Evolutionary conservation across 495 filamentous ascomycete species (phyloP).

Genomic region (Penicillium chermesinum): DNA sequence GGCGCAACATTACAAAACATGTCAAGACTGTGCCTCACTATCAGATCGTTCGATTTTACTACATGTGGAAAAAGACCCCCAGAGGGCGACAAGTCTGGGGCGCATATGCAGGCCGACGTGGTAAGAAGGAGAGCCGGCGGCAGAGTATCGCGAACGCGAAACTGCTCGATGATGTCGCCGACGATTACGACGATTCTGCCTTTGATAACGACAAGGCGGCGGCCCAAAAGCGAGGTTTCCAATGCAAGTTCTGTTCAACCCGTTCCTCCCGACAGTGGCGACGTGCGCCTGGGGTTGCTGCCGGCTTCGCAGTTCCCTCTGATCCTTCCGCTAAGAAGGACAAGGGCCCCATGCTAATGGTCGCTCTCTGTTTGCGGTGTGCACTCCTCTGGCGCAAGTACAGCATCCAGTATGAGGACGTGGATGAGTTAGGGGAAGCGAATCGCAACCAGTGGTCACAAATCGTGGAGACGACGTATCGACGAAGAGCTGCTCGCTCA

Average conservation of each 20-base stretch:
- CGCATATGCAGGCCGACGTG: conserved; percentile 75
- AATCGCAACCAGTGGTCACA: conserved; percentile 72
- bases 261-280: conserved; percentile 85
- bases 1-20: conserved; percentile 75
- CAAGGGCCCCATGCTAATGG: conserved; percentile 68
- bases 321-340: conserved; percentile 65
- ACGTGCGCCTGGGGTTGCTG: conserved; percentile 69
- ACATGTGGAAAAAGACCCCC: conserved; percentile 95
- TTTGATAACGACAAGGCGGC: conserved; percentile 87
- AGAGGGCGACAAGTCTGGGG: conserved; percentile 86
- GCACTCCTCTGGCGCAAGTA: conserved; percentile 91
- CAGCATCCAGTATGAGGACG: conserved; percentile 89
- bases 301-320: conserved; percentile 64
- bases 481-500: conserved; percentile 91
- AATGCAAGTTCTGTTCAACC: conserved; percentile 90
- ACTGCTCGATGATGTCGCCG: conserved; percentile 85
- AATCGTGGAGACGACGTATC: conserved; percentile 78
- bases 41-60: conserved; percentile 87
- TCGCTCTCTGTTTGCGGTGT: conserved; percentile 85
- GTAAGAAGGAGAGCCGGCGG: conserved; percentile 73
- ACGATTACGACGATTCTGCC: conserved; percentile 91
- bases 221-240: conserved; percentile 72
- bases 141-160: conserved; percentile 53
- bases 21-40: conserved; percentile 67
- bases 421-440: conserved; percentile 93